Conservation (phyloP, 441 rosid species). For the Dalechampia spathulata region DNA sequence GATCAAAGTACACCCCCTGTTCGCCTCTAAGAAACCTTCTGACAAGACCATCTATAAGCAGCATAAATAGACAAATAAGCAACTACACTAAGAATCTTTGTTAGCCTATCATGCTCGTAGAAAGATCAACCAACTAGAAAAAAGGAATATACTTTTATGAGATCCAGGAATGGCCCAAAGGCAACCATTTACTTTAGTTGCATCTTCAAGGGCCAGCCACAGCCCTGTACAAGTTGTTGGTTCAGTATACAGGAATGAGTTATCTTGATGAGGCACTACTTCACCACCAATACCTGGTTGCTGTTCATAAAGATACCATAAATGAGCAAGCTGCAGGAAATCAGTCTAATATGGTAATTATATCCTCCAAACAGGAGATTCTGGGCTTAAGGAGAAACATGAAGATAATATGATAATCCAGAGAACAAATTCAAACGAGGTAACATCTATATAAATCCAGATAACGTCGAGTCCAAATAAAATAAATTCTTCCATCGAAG, state of each 20-base stretch:
- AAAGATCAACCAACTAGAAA: not conserved
- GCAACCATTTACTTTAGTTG: slow-evolving; percentile 73
- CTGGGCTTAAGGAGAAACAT: not conserved
- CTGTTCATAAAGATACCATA: slow-evolving; percentile 27
- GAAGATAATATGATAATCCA: too few species aligned
- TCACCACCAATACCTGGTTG: slow-evolving; percentile 99
- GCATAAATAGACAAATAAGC: not conserved
- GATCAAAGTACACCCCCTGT: slow-evolving; percentile 73
- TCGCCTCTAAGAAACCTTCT: slow-evolving; percentile 80
- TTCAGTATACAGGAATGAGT: slow-evolving; percentile 80
- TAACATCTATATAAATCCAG: not conserved
- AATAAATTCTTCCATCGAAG: not conserved
- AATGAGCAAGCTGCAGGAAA: slow-evolving; percentile 5
- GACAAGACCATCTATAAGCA: slow-evolving; percentile 69
- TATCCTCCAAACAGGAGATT: not conserved
- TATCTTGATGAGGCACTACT: slow-evolving; percentile 94
- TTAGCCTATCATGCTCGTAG: not conserved
- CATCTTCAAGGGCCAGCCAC: slow-evolving; percentile 96
- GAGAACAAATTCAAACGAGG: not conserved
- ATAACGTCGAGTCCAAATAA: not conserved
- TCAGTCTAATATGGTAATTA: not conserved
- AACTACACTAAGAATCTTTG: slow-evolving; percentile 7
- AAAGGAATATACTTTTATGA: slow-evolving; percentile 53
- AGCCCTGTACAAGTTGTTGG: slow-evolving; percentile 87
- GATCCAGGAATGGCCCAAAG: slow-evolving; percentile 98